Percentiles rank a stretch among this genome's conserved stretches.
These are phyloP conservation scores for Ogataea angusta DNA, from an alignment of 805 yeast genomes.

Conservation along the genomic window DNA sequence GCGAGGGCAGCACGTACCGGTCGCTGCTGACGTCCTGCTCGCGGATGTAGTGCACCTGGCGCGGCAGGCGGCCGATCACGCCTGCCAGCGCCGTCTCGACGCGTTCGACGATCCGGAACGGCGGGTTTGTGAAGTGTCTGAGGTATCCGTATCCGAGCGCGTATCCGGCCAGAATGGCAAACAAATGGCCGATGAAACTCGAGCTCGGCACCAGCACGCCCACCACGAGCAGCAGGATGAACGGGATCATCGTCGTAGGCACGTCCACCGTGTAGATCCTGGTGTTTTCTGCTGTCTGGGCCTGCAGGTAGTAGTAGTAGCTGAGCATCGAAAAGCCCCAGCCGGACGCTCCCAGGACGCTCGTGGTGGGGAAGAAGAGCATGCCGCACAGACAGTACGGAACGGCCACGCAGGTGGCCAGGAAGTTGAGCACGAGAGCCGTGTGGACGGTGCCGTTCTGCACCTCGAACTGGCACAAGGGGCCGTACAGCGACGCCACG, in stretches of 20 bases:
- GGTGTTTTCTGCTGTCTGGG: slow-evolving; percentile 17
- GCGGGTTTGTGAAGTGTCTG: slow-evolving; percentile 57
- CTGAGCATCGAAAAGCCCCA: slow-evolving; percentile 68
- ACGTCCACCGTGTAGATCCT: slow-evolving; percentile 32
- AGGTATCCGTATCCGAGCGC: slow-evolving; percentile 56
- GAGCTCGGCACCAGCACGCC: slow-evolving; percentile 60
- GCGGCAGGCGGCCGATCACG: slow-evolving; percentile 52
- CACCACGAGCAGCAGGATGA: slow-evolving; percentile 45
- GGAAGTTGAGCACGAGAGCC: slow-evolving; percentile 70
- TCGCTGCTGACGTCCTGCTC: slow-evolving; percentile 53
- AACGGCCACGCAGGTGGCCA: slow-evolving; percentile 68
- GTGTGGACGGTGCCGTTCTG: slow-evolving; percentile 82
- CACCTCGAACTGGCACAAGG: slow-evolving; percentile 64
- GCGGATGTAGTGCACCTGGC: slow-evolving; percentile 49
- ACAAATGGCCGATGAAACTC: slow-evolving; percentile 70
- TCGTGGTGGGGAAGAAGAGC: slow-evolving; percentile 47
- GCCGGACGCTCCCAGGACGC: slow-evolving; percentile 68
- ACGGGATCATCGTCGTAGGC: slow-evolving; percentile 62
- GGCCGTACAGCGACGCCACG: slow-evolving; percentile 51
- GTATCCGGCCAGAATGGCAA: slow-evolving; percentile 67
- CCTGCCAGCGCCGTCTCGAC: slow-evolving; percentile 56
- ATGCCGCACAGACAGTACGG: slow-evolving; percentile 53
- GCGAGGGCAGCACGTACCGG: slow-evolving; percentile 26
- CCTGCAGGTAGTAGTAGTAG: slow-evolving; percentile 47
- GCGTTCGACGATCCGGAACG: slow-evolving; percentile 57